These are phyloP conservation scores for Colletotrichum spaethianum DNA, from an alignment of 2,329 filamentous ascomycete species.

Conservation along the genomic window DNA sequence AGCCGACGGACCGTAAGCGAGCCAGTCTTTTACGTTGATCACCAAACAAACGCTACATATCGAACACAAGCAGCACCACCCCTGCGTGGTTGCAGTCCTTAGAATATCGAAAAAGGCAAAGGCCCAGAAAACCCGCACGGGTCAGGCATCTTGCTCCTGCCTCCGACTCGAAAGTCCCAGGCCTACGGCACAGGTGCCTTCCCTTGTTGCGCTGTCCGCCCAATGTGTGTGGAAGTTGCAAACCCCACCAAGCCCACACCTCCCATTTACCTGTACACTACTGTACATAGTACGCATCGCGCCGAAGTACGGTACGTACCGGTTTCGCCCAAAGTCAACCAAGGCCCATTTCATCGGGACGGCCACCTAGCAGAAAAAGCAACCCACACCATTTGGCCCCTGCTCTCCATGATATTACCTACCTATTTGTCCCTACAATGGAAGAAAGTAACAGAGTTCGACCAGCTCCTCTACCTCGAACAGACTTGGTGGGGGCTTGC, in stretches of 20 bases:
- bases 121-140: background rate
- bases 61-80: constrained; percentile 18
- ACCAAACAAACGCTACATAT: constrained; percentile 14
- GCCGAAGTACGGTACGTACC: background rate
- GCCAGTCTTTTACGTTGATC: background rate
- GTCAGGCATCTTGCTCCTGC: background rate
- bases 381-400: background rate
- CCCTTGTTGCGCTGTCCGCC: too few relatives aligned
- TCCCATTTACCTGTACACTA: too few relatives aligned
- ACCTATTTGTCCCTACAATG: too few relatives aligned
- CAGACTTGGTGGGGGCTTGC: background rate
- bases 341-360: background rate
- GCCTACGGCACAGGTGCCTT: background rate
- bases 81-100: constrained; percentile 4
- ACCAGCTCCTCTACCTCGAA: constrained; percentile 4
- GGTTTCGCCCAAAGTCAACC: background rate
- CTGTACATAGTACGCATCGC: too few relatives aligned
- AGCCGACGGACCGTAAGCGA: constrained; percentile 12
- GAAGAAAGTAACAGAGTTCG: constrained; percentile 1
- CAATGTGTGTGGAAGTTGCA: too few relatives aligned
- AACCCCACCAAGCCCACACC: too few relatives aligned
- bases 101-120: background rate
- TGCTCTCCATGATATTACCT: too few relatives aligned
- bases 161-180: background rate
- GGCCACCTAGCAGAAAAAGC: background rate